Evolutionary conservation across 768 basidiomycete species (phyloP).

Genomic region (Zangia roseola): DNA sequence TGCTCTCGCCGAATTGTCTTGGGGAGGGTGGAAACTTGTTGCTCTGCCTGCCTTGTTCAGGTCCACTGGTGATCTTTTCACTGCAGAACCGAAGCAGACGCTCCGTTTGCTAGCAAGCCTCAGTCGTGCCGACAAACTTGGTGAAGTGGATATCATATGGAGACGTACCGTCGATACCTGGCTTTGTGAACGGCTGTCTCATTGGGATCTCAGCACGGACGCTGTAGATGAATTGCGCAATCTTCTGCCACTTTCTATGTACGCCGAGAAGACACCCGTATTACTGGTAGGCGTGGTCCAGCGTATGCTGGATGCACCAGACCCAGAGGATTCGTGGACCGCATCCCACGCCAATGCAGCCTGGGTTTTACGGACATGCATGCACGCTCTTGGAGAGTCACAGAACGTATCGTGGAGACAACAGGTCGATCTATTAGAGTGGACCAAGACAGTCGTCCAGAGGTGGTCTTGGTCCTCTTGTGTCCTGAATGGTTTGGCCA

Average conservation of each 20-base stretch:
- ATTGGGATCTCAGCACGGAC: conserved; percentile 40
- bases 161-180: conserved; percentile 51
- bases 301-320: conserved; percentile 31
- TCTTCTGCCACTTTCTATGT: conserved; percentile 50
- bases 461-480: conserved; percentile 60
- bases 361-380: conserved; percentile 61
- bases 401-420: conserved; percentile 45
- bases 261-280: conserved; percentile 46
- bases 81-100: conserved; percentile 40
- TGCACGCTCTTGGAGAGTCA: conserved; percentile 45
- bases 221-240: conserved; percentile 53
- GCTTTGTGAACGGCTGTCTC: conserved; percentile 41
- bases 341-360: conserved; percentile 41
- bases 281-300: conserved; percentile 47
- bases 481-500: conserved; percentile 54
- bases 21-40: conserved; percentile 77
- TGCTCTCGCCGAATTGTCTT: conserved; percentile 59
- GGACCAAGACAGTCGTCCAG: conserved; percentile 44
- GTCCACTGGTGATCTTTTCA: conserved; percentile 45
- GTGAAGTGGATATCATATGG: conserved; percentile 60
- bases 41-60: conserved; percentile 60
- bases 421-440: conserved; percentile 45
- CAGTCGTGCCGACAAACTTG: conserved; percentile 46
- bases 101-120: conserved; percentile 53
- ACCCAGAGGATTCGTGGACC: conserved; percentile 33